Base-by-base conservation (phyloP, 768 basidiomycete genomes). In the Macrolepiota dolichaula region DNA sequence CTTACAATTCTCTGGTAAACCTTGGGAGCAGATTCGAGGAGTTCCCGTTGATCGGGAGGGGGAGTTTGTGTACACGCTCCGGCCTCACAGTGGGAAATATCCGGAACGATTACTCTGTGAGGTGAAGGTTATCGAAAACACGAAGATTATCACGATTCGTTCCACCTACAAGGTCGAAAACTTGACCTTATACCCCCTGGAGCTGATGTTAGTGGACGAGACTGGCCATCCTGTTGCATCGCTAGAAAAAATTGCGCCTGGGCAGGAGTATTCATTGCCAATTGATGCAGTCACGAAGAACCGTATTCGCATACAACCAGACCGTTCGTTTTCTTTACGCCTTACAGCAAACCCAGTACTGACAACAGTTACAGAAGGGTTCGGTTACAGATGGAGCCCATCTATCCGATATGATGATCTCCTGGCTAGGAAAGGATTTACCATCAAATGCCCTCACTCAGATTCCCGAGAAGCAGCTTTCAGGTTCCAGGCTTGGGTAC, bases 11-110 rank as follows among this genome's bases (percentile, higher is more conserved):
- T 77, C 89, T 36, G 91, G 88, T 56, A 92, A 91, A 69, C 75
- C 86, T 15, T 98, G 96, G 96, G 96, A 98, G 65, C 85, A 89
- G 57, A 73, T 98, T 24, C 84, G 89, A 51, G 85, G 89, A 55
- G 86, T 99, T 59, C 94, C 94, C 1, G 96, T 98, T 15, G 94
- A 98, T 68, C 81, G 86, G 42, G 97, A 98, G 74, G 96, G 97
- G 51, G 94, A 97, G 72, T 95, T 85, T 69, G 81, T 89, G 11
- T 95, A 94, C 68, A 81, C 87, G 0, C 80, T 99, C n/a, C 86
- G 93, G 7, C 94, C 96, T 12, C 81, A 86, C 63, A 82, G 77
- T 10, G 81, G 91, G 42, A 89, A 88, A 69, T 86, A 90, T 63
- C 82, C 85, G 2, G 85, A 90, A 69, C 89, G 95, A 24, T 74